phyloP scores from a whole-genome alignment of 495 filamentous ascomycete species.

The Trichodelitschia bisporula region DNA sequence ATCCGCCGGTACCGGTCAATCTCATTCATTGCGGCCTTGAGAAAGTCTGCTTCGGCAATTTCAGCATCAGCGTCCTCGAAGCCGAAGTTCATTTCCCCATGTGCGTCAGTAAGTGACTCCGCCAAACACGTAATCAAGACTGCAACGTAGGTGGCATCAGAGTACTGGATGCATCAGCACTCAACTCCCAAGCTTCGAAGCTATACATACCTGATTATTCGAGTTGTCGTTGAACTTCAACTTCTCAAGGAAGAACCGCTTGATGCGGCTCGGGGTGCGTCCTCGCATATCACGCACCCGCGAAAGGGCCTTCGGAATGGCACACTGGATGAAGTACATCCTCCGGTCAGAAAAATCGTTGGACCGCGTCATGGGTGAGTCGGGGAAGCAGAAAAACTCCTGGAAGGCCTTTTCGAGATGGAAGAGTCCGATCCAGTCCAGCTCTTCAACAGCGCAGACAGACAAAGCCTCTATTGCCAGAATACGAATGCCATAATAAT shows the following conservation, averaged over 20 bases:
- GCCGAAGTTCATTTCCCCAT: conserved; percentile 16
- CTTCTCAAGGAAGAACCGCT: conserved; percentile 64
- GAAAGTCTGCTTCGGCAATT: conserved; percentile 26
- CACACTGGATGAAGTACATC: conserved; percentile 56
- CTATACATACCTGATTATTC: conserved; percentile 44
- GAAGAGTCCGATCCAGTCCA: conserved; percentile 54
- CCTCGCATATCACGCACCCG: conserved; percentile 50
- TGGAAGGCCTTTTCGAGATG: conserved; percentile 71
- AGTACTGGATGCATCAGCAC: no score
- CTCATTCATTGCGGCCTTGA: conserved; percentile 49
- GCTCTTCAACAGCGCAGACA: conserved; percentile 39
- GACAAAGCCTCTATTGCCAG: conserved; percentile 54
- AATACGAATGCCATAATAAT: conserved; percentile 77
- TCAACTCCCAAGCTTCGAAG: neutral
- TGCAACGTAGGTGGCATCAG: conserved; percentile 70
- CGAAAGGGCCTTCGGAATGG: conserved; percentile 57
- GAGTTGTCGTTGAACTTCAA: conserved; percentile 84
- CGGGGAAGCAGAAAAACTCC: conserved; percentile 62
- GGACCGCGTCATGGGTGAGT: conserved; percentile 45
- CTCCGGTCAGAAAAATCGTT: conserved; percentile 79
- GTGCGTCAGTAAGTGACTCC: conserved; percentile 33
- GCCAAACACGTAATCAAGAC: conserved; percentile 58
- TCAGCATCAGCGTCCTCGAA: conserved; percentile 26
- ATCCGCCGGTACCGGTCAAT: conserved; percentile 76
- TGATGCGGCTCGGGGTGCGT: conserved; percentile 47